These are phyloP conservation scores for Knufia petricola DNA, from an alignment of 2,329 filamentous ascomycete genomes.

Conservation along the genomic window DNA sequence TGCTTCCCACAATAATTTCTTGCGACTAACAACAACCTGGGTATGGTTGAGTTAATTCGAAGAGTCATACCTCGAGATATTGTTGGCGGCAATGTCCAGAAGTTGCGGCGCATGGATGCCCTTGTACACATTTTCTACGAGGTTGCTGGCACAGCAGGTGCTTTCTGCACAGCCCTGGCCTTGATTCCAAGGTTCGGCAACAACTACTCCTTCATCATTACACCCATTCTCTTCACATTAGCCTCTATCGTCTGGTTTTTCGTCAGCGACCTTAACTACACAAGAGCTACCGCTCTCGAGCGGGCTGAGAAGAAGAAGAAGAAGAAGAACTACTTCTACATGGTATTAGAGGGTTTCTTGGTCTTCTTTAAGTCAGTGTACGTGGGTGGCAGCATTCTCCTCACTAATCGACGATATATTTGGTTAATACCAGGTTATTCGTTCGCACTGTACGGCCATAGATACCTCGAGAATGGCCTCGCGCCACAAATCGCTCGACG, in stretches of 20 bases:
- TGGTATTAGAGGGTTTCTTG: conserved; percentile 32
- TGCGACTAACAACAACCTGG: conserved; percentile 24
- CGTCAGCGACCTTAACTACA: conserved; percentile 34
- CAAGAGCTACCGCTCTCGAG: conserved; percentile 11
- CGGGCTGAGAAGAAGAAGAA: conserved; percentile 9
- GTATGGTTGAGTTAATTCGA: conserved; percentile 44
- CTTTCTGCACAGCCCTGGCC: conserved; percentile 41
- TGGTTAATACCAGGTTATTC: conserved; percentile 44
- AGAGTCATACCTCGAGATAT: conserved; percentile 44
- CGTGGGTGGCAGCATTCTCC: conserved; percentile 39
- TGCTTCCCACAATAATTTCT: not conserved
- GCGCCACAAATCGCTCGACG: conserved; percentile 38
- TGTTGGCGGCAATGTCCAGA: conserved; percentile 42
- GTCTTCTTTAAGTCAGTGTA: conserved; percentile 40
- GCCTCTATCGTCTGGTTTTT: conserved; percentile 39
- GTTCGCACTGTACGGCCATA: conserved; percentile 41
- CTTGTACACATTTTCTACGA: conserved; percentile 42
- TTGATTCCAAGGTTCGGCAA: conserved; percentile 43
- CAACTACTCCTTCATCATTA: conserved; percentile 44
- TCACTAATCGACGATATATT: conserved; percentile 39
- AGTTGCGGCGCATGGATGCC: conserved; percentile 40
- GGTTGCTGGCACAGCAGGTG: conserved; percentile 39
- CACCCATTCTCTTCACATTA: conserved; percentile 38
- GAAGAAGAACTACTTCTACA: conserved; percentile 29
- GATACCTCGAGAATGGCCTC: conserved; percentile 43